Evolutionary conservation across 495 filamentous ascomycete genomes (phyloP), one percentile per base, ranked within the genome.

Genomic region (Lepraria neglecta): DNA sequence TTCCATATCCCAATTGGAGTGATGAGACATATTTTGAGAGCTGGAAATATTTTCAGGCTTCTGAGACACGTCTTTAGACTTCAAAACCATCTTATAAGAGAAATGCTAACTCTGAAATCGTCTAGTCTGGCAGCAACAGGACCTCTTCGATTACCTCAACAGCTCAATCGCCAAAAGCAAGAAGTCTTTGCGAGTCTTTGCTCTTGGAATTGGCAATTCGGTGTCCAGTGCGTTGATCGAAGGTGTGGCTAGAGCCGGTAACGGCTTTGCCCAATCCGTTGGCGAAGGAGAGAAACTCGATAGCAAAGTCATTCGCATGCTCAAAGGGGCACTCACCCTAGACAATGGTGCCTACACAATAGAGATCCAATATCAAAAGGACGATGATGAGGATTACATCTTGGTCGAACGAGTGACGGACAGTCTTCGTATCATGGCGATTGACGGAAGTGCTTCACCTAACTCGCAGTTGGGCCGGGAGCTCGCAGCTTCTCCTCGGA

Each of bases 211-310:
- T 66, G 87, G 87, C 1, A 64, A 72, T 53, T 73, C 68, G 10
- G 84, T 82, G 14, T 87, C 83, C 42, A 82, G 86, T 67, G 66
- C 82, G 2, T 72, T 91, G 4, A 80, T 90, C 42, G 85, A 89
- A 58, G 87, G 87, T 2, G 74, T 88, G 47, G 82, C 86, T 1
- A 73, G 78, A 46, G 83, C 84, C 35, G 86, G 85, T 4, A 83
- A 84, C 65, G 87, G 87, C 9, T 87, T 88, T 63, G 74, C 82
- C 1, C 86, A 88, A 69, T 66, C 77, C 0, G 85, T 88, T 0
- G 74, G 75, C 6, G 68, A 76, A 30, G 72, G 75, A 11, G 86
- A 89, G 60, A 78, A 80, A 63, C 76, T 86, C 60, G 80, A 85
- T 61, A 76, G 69, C 56, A 87, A 87, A 68, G 77, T 89, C 5